Evolutionary conservation across 2,329 filamentous ascomycete species (phyloP).

Genomic region (Didymosphaeria variabile): DNA sequence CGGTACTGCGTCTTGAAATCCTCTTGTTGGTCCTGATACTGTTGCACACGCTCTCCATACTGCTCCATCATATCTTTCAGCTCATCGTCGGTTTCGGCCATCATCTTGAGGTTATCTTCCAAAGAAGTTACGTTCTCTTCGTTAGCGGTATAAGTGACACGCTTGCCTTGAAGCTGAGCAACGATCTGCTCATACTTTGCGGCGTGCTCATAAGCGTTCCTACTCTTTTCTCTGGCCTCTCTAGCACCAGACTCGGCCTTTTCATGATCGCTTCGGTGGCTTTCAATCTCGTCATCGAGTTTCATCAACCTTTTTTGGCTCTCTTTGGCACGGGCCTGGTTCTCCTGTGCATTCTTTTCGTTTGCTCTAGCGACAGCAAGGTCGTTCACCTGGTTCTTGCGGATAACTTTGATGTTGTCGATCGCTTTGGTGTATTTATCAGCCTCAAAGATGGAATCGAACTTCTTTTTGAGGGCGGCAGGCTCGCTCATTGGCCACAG

Average conservation of each 20-base stretch:
- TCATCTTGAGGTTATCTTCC: conserved; percentile 75
- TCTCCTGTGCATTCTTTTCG: conserved; percentile 79
- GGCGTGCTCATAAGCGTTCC: conserved; percentile 75
- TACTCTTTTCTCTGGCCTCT: conserved; percentile 59
- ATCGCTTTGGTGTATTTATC: conserved; percentile 97
- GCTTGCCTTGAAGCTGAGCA: conserved; percentile 78
- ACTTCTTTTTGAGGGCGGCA: conserved; percentile 84
- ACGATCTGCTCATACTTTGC: conserved; percentile 79
- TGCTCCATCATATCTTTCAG: conserved; percentile 76
- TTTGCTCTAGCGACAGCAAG: conserved; percentile 76
- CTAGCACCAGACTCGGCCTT: conserved; percentile 43
- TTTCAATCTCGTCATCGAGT: conserved; percentile 73
- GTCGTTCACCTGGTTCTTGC: conserved; percentile 82
- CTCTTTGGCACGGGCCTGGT: conserved; percentile 84
- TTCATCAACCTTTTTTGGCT: conserved; percentile 61
- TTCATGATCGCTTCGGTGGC: conserved; percentile 40
- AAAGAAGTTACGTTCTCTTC: conserved; percentile 76
- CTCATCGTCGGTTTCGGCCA: conserved; percentile 79
- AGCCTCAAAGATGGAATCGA: conserved; percentile 98
- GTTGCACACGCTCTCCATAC: conserved; percentile 77
- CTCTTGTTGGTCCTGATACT: conserved; percentile 71
- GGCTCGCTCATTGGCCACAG: conserved; percentile 96
- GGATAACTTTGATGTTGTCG: conserved; percentile 87
- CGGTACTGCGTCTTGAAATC: conserved; percentile 71
- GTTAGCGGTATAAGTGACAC: conserved; percentile 75